Percentiles rank a stretch among this genome's conserved stretches.
Conservation (phyloP, 192 early-diverging fungal species). For the Coemansia sp. region DNA sequence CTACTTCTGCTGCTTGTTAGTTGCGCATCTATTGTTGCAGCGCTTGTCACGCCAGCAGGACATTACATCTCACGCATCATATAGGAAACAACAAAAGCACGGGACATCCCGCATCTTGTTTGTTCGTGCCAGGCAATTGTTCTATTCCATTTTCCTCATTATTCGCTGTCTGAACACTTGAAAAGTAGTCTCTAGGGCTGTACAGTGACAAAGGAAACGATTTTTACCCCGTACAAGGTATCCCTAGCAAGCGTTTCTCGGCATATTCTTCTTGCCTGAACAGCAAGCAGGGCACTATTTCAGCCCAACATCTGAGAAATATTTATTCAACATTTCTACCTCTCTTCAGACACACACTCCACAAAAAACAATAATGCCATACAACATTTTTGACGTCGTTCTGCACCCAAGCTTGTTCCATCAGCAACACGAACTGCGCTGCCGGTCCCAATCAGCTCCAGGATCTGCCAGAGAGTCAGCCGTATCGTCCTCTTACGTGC, state of each 20-base stretch:
- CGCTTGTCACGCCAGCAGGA: slow-evolving; percentile 15
- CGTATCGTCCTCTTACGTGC: not conserved
- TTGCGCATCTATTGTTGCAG: slow-evolving; percentile 10
- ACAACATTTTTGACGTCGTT: slow-evolving; percentile 52
- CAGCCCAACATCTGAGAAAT: not conserved
- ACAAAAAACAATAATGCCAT: slow-evolving; percentile 12
- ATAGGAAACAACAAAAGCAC: slow-evolving; percentile 6
- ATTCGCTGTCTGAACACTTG: not conserved
- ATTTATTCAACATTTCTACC: not conserved
- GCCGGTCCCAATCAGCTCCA: slow-evolving; percentile 9
- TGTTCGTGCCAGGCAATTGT: not conserved
- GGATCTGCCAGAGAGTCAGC: slow-evolving; percentile 3
- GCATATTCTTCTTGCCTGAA: not conserved
- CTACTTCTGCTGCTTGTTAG: slow-evolving; percentile 6
- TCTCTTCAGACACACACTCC: not conserved
- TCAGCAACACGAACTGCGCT: slow-evolving; percentile 9
- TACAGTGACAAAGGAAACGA: not conserved
- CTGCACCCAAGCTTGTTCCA: slow-evolving; percentile 49
- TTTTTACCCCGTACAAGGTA: not conserved
- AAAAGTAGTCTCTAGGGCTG: not conserved
- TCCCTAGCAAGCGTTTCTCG: not conserved
- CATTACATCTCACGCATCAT: slow-evolving; percentile 6
- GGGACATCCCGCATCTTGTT: slow-evolving; percentile 8
- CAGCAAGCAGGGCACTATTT: not conserved
- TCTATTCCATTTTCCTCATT: not conserved